Conservation (phyloP, 1,284 basidiomycete genomes). For the Irpex sp. region DNA sequence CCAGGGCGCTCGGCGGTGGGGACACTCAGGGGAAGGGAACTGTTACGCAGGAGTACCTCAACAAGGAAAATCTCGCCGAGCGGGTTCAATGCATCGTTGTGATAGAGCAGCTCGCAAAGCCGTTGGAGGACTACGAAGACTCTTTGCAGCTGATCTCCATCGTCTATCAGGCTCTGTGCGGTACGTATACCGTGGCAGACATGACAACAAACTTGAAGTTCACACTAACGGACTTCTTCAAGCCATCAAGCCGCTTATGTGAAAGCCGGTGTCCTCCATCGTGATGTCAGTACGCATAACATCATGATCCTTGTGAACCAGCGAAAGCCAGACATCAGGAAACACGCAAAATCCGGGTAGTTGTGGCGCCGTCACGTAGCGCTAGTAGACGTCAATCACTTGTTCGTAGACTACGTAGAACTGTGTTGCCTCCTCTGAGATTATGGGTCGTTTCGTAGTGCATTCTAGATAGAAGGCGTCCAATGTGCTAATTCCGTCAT, state of each 20-base stretch:
- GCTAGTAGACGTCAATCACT: too few relatives aligned
- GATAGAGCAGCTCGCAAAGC: not conserved
- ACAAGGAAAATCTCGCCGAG: not conserved
- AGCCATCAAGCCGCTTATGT: not conserved
- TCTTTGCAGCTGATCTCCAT: not conserved
- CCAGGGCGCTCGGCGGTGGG: constrained; percentile 3
- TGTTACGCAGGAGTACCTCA: not conserved
- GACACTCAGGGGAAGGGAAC: not conserved
- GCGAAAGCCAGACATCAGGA: not conserved
- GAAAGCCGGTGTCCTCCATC: constrained; percentile 1
- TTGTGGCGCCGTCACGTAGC: too few relatives aligned
- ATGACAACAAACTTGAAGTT: too few relatives aligned
- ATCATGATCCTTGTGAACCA: not conserved
- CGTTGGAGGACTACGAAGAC: not conserved
- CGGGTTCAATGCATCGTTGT: not conserved
- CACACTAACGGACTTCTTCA: not conserved
- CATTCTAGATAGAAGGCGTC: too few relatives aligned
- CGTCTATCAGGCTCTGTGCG: not conserved
- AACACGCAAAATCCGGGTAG: too few relatives aligned
- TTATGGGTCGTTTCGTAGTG: too few relatives aligned
- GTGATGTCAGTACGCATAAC: constrained; percentile 4
- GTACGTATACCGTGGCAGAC: not conserved
- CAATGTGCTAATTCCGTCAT: too few relatives aligned
- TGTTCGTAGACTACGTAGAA: too few relatives aligned
- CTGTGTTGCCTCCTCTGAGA: too few relatives aligned